Evolutionary conservation across 306 rosid species (phyloP).

Genomic region (Vigna unguiculata): DNA sequence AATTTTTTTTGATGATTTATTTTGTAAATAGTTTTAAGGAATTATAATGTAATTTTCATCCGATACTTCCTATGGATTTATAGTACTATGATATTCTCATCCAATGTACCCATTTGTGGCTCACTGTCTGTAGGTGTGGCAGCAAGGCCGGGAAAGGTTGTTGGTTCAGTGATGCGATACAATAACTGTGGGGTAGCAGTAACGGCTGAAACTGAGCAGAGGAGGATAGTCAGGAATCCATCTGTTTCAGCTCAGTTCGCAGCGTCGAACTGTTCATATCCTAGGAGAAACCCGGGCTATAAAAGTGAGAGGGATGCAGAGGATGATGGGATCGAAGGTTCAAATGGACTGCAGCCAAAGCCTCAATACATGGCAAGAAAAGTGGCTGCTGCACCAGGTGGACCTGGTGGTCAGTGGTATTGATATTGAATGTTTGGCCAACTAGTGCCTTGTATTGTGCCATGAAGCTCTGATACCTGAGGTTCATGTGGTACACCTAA

Average conservation of each 20-base stretch:
- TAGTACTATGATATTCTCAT: conserved; percentile 15
- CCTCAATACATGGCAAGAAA: conserved; percentile 89
- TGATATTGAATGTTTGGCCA: conserved; percentile 48
- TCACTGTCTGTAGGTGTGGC: conserved; percentile 65
- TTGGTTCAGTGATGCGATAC: conserved; percentile 80
- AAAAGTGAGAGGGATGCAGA: conserved; percentile 77
- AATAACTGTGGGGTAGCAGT: conserved; percentile 77
- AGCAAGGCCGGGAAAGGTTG: conserved; percentile 95
- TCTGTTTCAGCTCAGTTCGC: conserved; percentile 66
- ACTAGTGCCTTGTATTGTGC: conserved; percentile 29
- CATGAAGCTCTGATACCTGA: conserved; percentile 30
- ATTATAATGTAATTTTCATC: neutral
- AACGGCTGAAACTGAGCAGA: conserved; percentile 80
- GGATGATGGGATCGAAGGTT: conserved; percentile 76
- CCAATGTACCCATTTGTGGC: conserved; percentile 15
- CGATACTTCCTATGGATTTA: neutral
- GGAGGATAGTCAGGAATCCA: conserved; percentile 72
- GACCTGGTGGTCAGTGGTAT: conserved; percentile 88
- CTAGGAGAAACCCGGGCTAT: conserved; percentile 81
- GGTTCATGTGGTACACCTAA: conserved; percentile 40
- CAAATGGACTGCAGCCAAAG: conserved; percentile 87
- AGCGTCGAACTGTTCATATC: conserved; percentile 69
- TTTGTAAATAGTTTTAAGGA: no score
- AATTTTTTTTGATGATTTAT: neutral
- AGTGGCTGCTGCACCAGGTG: conserved; percentile 94